Evolutionary conservation across 805 yeast genomes (phyloP), one percentile per base, ranked within the genome.

Genomic region (Tetrapisispora fleetii): DNA sequence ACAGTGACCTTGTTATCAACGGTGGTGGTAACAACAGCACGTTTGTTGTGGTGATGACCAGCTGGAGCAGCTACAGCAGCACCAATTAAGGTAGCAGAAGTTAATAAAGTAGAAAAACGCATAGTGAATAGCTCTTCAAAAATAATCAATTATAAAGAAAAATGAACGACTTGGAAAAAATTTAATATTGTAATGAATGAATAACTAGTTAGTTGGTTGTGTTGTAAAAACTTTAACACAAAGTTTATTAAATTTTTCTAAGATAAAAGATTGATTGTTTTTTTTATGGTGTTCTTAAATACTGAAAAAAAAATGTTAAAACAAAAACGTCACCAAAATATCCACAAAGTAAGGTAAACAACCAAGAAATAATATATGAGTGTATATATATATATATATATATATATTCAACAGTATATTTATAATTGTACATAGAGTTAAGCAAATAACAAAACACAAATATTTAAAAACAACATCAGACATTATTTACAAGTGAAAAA

Each of bases 51-150:
- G 63, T 78, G 79, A 67, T 83, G 88, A 54, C 72, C 76, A 57
- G 78, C 83, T 50, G 88, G 87, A 48, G 76, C 78, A 52, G 86
- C 83, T 38, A 74, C 51, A 45, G 75, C 56, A 46, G 77, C 64
- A 57, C 76, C 75, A 51, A 74, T 65, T 48, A 79, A 60, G 47
- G 79, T 60, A 48, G 81, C 77, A 43, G 72, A 65, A 50, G 70
- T 62, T 48, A 73, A 50, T 47, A 76, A 66, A 56, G 70, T 72
- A 58, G 78, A 59, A 61, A 80, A 75, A 66, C 75, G 74, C 81
- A 77, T 78, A 3, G 19, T 35, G 11, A 37, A 17, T 38, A 11
- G 16, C 13, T 16, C 16, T 9, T 44, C 51, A 18, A 41, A 49
- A 41, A 40, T 48, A 48, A 49, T 46, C 35, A 32, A 32, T 32